Conservation (phyloP, 495 filamentous ascomycete genomes). For the Cenococcum geophilum region DNA sequence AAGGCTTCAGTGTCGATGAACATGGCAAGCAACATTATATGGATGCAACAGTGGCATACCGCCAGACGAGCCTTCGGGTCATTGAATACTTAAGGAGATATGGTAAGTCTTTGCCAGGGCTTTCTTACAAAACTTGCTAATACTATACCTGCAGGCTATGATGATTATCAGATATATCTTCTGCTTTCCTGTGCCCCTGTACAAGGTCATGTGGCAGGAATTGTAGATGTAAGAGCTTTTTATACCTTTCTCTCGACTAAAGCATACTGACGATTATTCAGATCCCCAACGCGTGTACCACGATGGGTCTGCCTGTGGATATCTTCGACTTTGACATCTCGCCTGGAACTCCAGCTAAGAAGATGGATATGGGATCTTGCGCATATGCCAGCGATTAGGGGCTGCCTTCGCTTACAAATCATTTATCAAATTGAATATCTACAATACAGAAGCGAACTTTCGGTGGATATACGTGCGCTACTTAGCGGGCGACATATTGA, state of each 20-base stretch:
- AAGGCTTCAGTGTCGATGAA: constrained; percentile 91
- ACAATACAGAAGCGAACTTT: too few species aligned
- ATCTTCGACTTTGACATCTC: constrained; percentile 94
- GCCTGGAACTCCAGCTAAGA: constrained; percentile 56
- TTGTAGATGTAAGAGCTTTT: constrained; percentile 63
- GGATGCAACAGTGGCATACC: constrained; percentile 88
- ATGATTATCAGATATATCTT: constrained; percentile 83
- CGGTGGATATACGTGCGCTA: too few species aligned
- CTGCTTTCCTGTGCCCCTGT: constrained; percentile 83
- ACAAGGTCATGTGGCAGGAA: constrained; percentile 88
- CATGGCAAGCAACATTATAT: constrained; percentile 88
- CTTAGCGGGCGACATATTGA: too few species aligned
- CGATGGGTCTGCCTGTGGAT: constrained; percentile 84
- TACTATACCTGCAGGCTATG: constrained; percentile 39
- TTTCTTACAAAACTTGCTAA: neutral
- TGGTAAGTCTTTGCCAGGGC: constrained; percentile 45
- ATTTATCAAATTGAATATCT: too few species aligned
- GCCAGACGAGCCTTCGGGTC: constrained; percentile 72
- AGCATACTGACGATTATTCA: constrained; percentile 12
- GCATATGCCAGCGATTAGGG: constrained; percentile 56
- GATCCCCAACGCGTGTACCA: constrained; percentile 74
- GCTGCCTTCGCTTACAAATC: too few species aligned
- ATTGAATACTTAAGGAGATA: constrained; percentile 86
- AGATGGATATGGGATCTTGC: constrained; percentile 69
- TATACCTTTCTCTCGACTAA: neutral